Evolutionary conservation across 1,284 basidiomycete genomes (phyloP).

Genomic region (Sporisorium iseilematis-ciliati): DNA sequence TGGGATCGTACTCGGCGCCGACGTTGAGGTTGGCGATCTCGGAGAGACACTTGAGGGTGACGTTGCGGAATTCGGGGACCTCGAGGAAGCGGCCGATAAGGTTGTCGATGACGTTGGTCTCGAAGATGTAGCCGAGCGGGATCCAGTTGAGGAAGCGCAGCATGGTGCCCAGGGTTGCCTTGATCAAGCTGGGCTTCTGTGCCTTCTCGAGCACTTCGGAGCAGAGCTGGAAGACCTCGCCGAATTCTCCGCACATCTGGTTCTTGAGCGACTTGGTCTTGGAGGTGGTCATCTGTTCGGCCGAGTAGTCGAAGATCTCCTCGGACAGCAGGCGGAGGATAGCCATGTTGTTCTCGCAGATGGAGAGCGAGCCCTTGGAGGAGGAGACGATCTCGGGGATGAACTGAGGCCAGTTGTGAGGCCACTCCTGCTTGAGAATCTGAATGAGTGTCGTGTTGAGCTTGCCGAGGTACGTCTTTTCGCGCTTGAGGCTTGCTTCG

Average conservation of each 20-base stretch:
- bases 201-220: slow-evolving; percentile 94
- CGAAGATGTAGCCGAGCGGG: slow-evolving; percentile 97
- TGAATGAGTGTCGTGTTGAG: slow-evolving; percentile 95
- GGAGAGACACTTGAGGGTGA: slow-evolving; percentile 96
- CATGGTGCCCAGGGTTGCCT: slow-evolving; percentile 93
- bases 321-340: slow-evolving; percentile 97
- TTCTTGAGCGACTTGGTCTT: slow-evolving; percentile 99
- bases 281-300: slow-evolving; percentile 97
- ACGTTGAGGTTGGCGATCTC: slow-evolving; percentile 89
- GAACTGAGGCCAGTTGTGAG: slow-evolving; percentile 98
- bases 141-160: slow-evolving; percentile 99
- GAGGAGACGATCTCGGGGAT: slow-evolving; percentile 98
- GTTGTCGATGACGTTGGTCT: slow-evolving; percentile 96
- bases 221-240: slow-evolving; percentile 69
- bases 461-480: slow-evolving; percentile 97
- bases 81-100: slow-evolving; percentile 93
- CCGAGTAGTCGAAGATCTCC: slow-evolving; percentile 99
- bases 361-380: slow-evolving; percentile 92
- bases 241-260: slow-evolving; percentile 70
- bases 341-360: slow-evolving; percentile 99
- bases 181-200: slow-evolving; percentile 95
- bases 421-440: slow-evolving; percentile 99
- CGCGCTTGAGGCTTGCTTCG: slow-evolving; percentile 79
- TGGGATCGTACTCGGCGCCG: slow-evolving; percentile 97
- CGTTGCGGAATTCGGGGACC: slow-evolving; percentile 95